These are phyloP conservation scores for Lavandula angustifolia DNA, from an alignment of 257 asterid species.

Conservation along the genomic window DNA sequence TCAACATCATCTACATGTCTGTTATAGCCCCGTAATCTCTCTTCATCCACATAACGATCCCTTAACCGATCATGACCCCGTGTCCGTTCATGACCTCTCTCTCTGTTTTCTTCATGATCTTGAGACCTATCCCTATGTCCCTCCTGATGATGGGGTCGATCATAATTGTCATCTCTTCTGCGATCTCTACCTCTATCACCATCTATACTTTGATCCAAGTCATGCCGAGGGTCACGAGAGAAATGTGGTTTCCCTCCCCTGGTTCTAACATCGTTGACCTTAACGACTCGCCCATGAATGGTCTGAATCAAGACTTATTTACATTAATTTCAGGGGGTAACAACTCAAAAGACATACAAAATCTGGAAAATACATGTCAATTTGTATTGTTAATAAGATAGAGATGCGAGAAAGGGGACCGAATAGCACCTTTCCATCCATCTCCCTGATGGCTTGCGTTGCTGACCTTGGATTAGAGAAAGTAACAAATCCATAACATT, in stretches of 20 bases:
- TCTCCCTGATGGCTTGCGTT: slow-evolving; percentile 65
- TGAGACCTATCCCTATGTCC: slow-evolving; percentile 53
- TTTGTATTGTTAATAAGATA: slow-evolving; percentile 1
- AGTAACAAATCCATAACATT: slow-evolving; percentile 81
- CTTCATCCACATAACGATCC: slow-evolving; percentile 53
- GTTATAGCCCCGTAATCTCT: slow-evolving; percentile 43
- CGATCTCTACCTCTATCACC: slow-evolving; percentile 53
- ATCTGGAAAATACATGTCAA: not conserved
- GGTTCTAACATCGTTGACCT: slow-evolving; percentile 73
- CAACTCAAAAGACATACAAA: slow-evolving; percentile 13
- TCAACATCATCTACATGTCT: slow-evolving; percentile 46
- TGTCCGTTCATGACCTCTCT: slow-evolving; percentile 46
- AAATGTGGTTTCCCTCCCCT: slow-evolving; percentile 62
- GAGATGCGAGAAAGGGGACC: slow-evolving; percentile 23
- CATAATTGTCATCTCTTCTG: slow-evolving; percentile 50
- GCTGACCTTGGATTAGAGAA: slow-evolving; percentile 79
- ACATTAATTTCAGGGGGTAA: slow-evolving; percentile 28
- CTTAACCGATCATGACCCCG: slow-evolving; percentile 49
- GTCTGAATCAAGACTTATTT: slow-evolving; percentile 44
- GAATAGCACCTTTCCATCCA: slow-evolving; percentile 74
- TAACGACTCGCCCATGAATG: slow-evolving; percentile 66
- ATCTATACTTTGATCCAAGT: slow-evolving; percentile 51
- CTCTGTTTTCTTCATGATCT: slow-evolving; percentile 52
- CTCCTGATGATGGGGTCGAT: slow-evolving; percentile 47
- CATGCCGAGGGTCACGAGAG: slow-evolving; percentile 55